Base-by-base conservation (phyloP, 2,329 filamentous ascomycete genomes). In the Didymella keratinophila region DNA sequence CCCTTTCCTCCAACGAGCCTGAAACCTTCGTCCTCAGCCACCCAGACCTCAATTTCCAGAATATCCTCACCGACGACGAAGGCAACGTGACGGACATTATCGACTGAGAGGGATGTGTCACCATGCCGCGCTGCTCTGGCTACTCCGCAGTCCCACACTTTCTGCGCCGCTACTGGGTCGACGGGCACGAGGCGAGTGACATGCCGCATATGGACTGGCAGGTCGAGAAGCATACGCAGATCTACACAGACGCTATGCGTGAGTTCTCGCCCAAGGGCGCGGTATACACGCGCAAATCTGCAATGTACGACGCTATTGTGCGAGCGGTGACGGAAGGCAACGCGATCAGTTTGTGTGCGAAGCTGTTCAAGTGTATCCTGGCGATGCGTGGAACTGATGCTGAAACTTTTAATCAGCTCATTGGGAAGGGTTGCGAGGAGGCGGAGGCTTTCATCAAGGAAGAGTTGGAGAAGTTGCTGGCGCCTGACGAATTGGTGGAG, bases 161-260 rank as follows among this genome's bases (percentile, higher is more conserved):
- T 12, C 14, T 42, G 21, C 39, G 39, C 8, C 39, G 39, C 21
- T 42, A 25, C 39, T 42, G 39, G 39, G 21, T 42, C 14, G 10
- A 12, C 11, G 39, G 23, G 14, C 23, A 43, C 14, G 23, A n/a
- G 23, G 23, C 41, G 23, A 43, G 23, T 12, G 41, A 25, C 12
- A 43, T 43, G 41, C 41, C 41, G 16, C 41, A 43, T 14, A 43
- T 43, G 41, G 41, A 43, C 12, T 43, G 41, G 41, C 41, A 43
- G 14, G 23, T 43, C 6, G 41, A 43, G 25, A 23, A 11, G 14
- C 27, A 43, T 43, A 20, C 23, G 23, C 21, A 43, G 41, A 43
- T 43, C 23, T 43, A 43, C 41, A 27, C 41, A 3, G 23, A 43
- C 10, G 41, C 41, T 27, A 43, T 43, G 41, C 41, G 41, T 7